phyloP scores from a whole-genome alignment of 176 grass and related monocot genomes.

The Juncus inflexus region DNA sequence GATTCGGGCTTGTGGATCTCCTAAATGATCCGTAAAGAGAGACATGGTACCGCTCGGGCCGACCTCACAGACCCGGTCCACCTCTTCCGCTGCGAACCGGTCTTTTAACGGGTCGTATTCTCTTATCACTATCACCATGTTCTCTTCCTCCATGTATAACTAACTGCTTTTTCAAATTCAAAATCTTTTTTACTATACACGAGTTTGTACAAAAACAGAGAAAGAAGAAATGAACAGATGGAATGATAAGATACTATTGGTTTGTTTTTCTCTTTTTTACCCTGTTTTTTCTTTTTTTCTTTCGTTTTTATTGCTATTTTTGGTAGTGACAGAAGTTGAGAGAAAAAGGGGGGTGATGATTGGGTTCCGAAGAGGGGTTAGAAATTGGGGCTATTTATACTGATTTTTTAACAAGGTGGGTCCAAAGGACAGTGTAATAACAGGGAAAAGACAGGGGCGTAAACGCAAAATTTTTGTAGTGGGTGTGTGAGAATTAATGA shows the following conservation, averaged over 20 bases:
- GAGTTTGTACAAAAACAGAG: background rate
- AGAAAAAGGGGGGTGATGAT: conserved; percentile 7
- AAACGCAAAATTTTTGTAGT: background rate
- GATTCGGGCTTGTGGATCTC: conserved; percentile 72
- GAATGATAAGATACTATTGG: too few relatives aligned
- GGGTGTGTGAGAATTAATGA: background rate
- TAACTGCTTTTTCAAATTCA: background rate
- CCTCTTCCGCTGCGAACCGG: conserved; percentile 39
- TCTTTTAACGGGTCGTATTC: conserved; percentile 52
- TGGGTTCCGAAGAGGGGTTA: conserved; percentile 4
- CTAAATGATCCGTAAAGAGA: conserved; percentile 73
- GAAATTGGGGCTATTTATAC: conserved; percentile 5
- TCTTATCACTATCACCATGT: conserved; percentile 25
- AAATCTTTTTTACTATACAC: background rate
- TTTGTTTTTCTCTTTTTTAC: too few relatives aligned
- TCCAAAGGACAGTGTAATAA: conserved; percentile 7
- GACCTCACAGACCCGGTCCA: conserved; percentile 70
- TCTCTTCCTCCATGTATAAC: background rate
- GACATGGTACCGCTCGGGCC: conserved; percentile 47
- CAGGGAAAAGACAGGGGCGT: conserved; percentile 7
- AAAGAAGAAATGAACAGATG: conserved; percentile 4
- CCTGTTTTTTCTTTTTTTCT: too few relatives aligned
- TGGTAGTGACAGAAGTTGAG: background rate
- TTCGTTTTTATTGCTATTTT: too few relatives aligned
- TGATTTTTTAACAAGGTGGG: background rate